Conservation (phyloP, 768 basidiomycete species). For the Amyloporia xantha region DNA sequence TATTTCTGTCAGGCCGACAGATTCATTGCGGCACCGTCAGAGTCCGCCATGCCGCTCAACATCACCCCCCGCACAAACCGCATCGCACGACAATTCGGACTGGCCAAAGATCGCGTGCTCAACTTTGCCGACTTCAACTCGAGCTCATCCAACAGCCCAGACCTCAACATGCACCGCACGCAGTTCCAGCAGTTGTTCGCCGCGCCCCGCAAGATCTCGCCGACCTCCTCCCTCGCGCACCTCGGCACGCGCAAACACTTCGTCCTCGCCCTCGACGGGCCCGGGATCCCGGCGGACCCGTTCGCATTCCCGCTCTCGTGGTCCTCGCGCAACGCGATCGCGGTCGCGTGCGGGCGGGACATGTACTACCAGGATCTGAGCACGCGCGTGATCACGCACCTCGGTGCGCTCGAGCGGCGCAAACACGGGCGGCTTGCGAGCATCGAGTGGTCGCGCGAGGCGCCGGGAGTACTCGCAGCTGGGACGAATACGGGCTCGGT, state of each 20-base stretch:
- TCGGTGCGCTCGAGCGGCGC: constrained; percentile 34
- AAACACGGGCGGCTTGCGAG: constrained; percentile 35
- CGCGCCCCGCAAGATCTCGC: constrained; percentile 22
- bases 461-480: constrained; percentile 46
- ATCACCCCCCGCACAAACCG: constrained; percentile 62
- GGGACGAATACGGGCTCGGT: constrained; percentile 56
- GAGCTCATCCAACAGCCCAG: constrained; percentile 30
- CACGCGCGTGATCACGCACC: constrained; percentile 43
- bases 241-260: constrained; percentile 48
- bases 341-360: constrained; percentile 52
- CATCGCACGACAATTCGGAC: constrained; percentile 56
- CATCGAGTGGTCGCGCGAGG: constrained; percentile 45
- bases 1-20: constrained; percentile 43
- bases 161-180: constrained; percentile 42
- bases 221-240: constrained; percentile 53
- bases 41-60: constrained; percentile 46
- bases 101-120: constrained; percentile 49
- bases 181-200: constrained; percentile 48
- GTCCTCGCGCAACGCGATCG: constrained; percentile 53
- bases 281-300: constrained; percentile 47
- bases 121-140: constrained; percentile 38
- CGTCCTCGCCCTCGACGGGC: constrained; percentile 55
- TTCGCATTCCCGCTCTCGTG: constrained; percentile 56
- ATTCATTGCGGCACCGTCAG: constrained; percentile 51
- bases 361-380: constrained; percentile 60